Percentiles rank a stretch among this genome's conserved stretches.
Evolutionary conservation across 805 yeast genomes (phyloP).

Genomic region (Jamesozyma hellenica): DNA sequence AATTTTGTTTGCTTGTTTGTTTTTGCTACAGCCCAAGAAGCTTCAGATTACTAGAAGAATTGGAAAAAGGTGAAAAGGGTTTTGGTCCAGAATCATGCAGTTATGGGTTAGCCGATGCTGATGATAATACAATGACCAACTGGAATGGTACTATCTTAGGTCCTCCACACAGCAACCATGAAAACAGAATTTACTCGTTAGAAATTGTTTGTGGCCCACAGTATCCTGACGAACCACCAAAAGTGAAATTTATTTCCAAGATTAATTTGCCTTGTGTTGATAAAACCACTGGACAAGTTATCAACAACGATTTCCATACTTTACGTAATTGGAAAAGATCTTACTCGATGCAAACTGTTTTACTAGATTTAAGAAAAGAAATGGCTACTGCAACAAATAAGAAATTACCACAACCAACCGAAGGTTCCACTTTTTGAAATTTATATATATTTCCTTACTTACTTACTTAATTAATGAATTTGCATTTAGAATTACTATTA

Average conservation of each 20-base stretch:
- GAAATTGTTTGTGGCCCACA: conserved; percentile 69
- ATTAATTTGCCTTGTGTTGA: conserved; percentile 91
- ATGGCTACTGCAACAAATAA: conserved; percentile 81
- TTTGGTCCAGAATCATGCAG: conserved; percentile 94
- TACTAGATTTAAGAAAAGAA: conserved; percentile 78
- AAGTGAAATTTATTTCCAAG: conserved; percentile 67
- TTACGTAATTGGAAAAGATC: conserved; percentile 78
- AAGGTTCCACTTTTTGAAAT: conserved; percentile 56
- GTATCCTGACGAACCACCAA: conserved; percentile 87
- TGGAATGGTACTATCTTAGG: conserved; percentile 99
- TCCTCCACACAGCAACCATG: conserved; percentile 87
- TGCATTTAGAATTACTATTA: too few species aligned
- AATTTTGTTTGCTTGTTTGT: too few species aligned
- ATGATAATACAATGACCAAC: conserved; percentile 83
- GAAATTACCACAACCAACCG: conserved; percentile 83
- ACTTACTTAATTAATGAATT: too few species aligned
- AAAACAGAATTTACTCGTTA: conserved; percentile 83
- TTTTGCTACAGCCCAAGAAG: conserved; percentile 58
- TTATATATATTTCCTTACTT: not conserved
- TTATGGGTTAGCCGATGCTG: conserved; percentile 82
- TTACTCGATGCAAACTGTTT: conserved; percentile 88
- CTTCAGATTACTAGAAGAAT: conserved; percentile 87
- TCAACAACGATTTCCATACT: conserved; percentile 47
- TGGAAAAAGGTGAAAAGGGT: conserved; percentile 97
- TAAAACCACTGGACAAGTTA: conserved; percentile 45